Evolutionary conservation across 495 filamentous ascomycete species (phyloP), one percentile per base, ranked within the genome.

Genomic region (Penicillium subrubescens): DNA sequence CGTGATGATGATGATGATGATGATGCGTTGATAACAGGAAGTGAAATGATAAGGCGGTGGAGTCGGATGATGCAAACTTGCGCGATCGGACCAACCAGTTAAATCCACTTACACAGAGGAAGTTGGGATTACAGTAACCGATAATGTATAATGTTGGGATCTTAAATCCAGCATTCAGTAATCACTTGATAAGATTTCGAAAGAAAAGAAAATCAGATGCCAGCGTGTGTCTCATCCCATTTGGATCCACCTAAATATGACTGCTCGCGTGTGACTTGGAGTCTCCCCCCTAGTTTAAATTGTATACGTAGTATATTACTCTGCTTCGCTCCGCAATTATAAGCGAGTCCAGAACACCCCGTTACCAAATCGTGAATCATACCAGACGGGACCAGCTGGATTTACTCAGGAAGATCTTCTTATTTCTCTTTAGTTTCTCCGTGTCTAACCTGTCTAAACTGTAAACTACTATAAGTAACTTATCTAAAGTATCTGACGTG

Each of bases 11-110:
- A 70, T 11, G 41, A 21, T 34, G 44, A 48, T 39, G 37, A 70
- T 70, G 68, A 70, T 67, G 65, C 65, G 65, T 65, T 62, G 67
- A 70, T 70, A 70, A 65, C 55, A 41, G 50, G 10, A 52, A 23
- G 21, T 11, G 29, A 6, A 15, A 44, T 57, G 64, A 70, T 67
- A 67, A 67, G 64, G 62, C 57, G 60, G 65, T 63, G 60, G 58
- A 70, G 64, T 35, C 53, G 62, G 63, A 60, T 63, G 60, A 60
- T 63, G 60, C 61, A 67, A 67, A 46, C 51, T 59, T 14, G 67
- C 67, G 68, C 61, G 64, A 63, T 67, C 68, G 68, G 68, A 60
- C 60, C 57, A 65, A 41, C n/a, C n/a, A n/a, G n/a, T n/a, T n/a
- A n/a, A n/a, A n/a, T n/a, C n/a, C n/a, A n/a, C n/a, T n/a, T n/a